Percentiles rank a stretch among this genome's conserved stretches.
Evolutionary conservation across 1,284 basidiomycete genomes (phyloP).

Genomic region (Fistulinella cinereoalba): DNA sequence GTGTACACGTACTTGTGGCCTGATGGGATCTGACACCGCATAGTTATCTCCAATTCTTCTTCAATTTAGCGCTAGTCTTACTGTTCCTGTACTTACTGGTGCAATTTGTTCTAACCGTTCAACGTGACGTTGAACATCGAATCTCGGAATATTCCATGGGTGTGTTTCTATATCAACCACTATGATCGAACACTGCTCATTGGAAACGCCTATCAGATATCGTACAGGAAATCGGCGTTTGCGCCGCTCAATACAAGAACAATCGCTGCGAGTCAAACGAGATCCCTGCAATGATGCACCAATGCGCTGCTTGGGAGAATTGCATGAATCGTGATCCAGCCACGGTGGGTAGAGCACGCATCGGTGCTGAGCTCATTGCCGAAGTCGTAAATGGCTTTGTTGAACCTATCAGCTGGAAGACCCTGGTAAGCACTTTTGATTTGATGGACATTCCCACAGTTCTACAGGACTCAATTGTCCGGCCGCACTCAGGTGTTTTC

Average conservation of each 20-base stretch:
- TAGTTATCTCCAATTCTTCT: constrained; percentile 92
- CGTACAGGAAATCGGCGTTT: constrained; percentile 85
- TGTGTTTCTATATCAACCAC: constrained; percentile 36
- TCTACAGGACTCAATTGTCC: constrained; percentile 15
- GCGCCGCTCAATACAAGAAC: constrained; percentile 73
- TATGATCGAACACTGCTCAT: constrained; percentile 19
- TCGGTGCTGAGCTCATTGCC: constrained; percentile 92
- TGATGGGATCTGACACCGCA: constrained; percentile 17
- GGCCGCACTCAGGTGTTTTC: constrained; percentile 60
- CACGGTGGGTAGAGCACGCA: constrained; percentile 82
- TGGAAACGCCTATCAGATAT: constrained; percentile 55
- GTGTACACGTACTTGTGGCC: constrained; percentile 6
- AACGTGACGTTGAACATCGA: constrained; percentile 86
- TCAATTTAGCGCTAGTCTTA: constrained; percentile 85
- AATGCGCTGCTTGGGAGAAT: constrained; percentile 88
- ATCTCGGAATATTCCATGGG: constrained; percentile 89
- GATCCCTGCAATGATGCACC: constrained; percentile 81
- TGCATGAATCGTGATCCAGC: constrained; percentile 95
- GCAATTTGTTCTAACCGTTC: constrained; percentile 86
- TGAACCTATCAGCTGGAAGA: constrained; percentile 96
- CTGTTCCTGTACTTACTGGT: constrained; percentile 84
- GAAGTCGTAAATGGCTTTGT: constrained; percentile 97
- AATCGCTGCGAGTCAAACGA: constrained; percentile 79
- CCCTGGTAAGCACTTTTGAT: constrained; percentile 60
- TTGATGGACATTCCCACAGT: constrained; percentile 10